A percentile compares a stretch with the other conserved stretches of the same genome.
These are phyloP conservation scores for Pythium phragmiticola DNA, from an alignment of 352 stramenopile genomes.

Conservation along the genomic window DNA sequence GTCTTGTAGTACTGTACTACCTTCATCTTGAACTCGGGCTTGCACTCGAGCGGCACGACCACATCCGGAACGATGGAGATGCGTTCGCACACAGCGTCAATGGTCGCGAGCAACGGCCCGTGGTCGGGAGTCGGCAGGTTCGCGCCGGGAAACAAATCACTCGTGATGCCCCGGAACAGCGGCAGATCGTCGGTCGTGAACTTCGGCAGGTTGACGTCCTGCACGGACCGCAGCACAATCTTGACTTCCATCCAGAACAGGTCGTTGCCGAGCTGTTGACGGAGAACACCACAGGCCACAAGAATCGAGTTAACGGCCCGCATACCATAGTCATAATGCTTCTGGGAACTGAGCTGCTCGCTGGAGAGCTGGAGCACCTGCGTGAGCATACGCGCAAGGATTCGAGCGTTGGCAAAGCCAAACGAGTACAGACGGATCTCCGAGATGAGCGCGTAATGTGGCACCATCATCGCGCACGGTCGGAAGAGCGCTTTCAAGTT, in stretches of 20 bases:
- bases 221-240: slow-evolving; percentile 89
- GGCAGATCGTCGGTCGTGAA: slow-evolving; percentile 95
- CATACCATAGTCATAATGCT: slow-evolving; percentile 92
- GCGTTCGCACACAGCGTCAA: slow-evolving; percentile 77
- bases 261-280: slow-evolving; percentile 88
- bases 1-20: slow-evolving; percentile 96
- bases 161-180: slow-evolving; percentile 95
- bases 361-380: slow-evolving; percentile 91
- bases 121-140: slow-evolving; percentile 87
- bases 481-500: slow-evolving; percentile 85
- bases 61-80: slow-evolving; percentile 63
- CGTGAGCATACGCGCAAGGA: slow-evolving; percentile 92
- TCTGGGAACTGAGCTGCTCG: slow-evolving; percentile 89
- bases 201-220: slow-evolving; percentile 96
- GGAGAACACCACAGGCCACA: slow-evolving; percentile 89
- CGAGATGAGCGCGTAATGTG: slow-evolving; percentile 87
- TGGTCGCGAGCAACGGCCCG: slow-evolving; percentile 81
- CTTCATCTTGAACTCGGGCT: slow-evolving; percentile 89
- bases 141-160: slow-evolving; percentile 92
- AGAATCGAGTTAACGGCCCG: slow-evolving; percentile 93
- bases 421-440: slow-evolving; percentile 92
- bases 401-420: slow-evolving; percentile 87
- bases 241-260: slow-evolving; percentile 91
- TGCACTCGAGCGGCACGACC: slow-evolving; percentile 65
- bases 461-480: slow-evolving; percentile 91